A percentile compares a stretch with the other conserved stretches of the same genome.
Evolutionary conservation across 1,139 yeast genomes (phyloP).

Genomic region (Suhomyces taliae): DNA sequence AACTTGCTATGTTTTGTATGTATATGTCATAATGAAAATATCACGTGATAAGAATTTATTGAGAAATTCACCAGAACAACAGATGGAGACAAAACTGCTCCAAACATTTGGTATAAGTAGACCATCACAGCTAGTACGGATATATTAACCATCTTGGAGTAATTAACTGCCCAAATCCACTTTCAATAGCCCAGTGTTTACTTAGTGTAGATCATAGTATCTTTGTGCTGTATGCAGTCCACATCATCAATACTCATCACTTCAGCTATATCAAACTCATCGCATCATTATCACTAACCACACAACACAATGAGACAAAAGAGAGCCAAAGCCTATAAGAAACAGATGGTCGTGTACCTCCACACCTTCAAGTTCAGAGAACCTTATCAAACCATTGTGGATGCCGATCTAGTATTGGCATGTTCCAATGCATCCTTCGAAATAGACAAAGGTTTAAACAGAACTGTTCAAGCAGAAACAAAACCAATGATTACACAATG

Average conservation of each 20-base stretch:
- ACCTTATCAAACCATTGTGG: slow-evolving; percentile 88
- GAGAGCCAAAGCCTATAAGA: slow-evolving; percentile 90
- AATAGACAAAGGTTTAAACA: slow-evolving; percentile 68
- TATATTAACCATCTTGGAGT: too few relatives aligned
- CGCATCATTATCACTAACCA: slow-evolving; percentile 2
- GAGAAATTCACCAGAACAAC: too few relatives aligned
- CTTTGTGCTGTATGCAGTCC: neutral
- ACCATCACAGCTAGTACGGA: too few relatives aligned
- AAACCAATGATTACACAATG: slow-evolving; percentile 98
- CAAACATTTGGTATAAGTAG: too few relatives aligned
- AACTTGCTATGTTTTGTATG: too few relatives aligned
- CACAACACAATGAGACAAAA: slow-evolving; percentile 80
- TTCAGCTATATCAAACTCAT: slow-evolving; percentile 2
- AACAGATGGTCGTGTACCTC: slow-evolving; percentile 81
- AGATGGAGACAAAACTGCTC: too few relatives aligned
- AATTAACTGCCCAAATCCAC: too few relatives aligned
- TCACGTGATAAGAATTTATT: too few relatives aligned
- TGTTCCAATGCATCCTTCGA: slow-evolving; percentile 71
- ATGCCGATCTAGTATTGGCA: slow-evolving; percentile 70
- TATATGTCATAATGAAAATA: too few relatives aligned
- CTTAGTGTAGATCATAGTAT: too few relatives aligned
- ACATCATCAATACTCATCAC: neutral
- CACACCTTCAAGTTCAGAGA: slow-evolving; percentile 90
- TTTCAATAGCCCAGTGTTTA: too few relatives aligned
- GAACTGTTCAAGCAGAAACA: slow-evolving; percentile 82